These are phyloP conservation scores for Kwoniella botswanensis DNA, from an alignment of 768 basidiomycete genomes.

Conservation along the genomic window DNA sequence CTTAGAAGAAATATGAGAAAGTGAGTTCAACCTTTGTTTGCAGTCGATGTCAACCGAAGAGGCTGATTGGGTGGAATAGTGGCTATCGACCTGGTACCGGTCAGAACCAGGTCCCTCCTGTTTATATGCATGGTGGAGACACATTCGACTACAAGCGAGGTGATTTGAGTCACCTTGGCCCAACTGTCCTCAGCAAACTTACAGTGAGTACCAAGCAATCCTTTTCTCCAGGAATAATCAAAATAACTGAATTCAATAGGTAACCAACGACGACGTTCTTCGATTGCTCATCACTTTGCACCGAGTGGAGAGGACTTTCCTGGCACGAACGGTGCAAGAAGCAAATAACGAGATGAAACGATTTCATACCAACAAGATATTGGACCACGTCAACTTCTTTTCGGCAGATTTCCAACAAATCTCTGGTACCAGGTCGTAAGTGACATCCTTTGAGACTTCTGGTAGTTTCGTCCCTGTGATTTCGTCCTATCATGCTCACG, in stretches of 20 bases:
- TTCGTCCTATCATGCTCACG: neutral
- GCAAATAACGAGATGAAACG: slow-evolving; percentile 63
- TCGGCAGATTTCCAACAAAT: slow-evolving; percentile 33
- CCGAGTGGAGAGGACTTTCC: slow-evolving; percentile 72
- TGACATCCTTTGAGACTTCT: neutral
- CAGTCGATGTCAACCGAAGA: too few species aligned
- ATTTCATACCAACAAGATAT: slow-evolving; percentile 19
- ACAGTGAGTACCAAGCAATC: slow-evolving; percentile 63
- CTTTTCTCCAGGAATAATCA: too few species aligned
- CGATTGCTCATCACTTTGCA: slow-evolving; percentile 79
- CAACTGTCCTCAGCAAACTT: slow-evolving; percentile 80
- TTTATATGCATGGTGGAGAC: slow-evolving; percentile 65
- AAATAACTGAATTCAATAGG: neutral
- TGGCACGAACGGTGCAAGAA: slow-evolving; percentile 69
- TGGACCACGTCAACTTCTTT: slow-evolving; percentile 14
- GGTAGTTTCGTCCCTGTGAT: neutral
- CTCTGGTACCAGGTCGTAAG: slow-evolving; percentile 15
- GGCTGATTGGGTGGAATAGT: neutral
- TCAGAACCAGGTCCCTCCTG: slow-evolving; percentile 24
- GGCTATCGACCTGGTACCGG: slow-evolving; percentile 28
- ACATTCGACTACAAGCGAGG: slow-evolving; percentile 79
- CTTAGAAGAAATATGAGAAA: slow-evolving; percentile 36
- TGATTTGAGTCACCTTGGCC: slow-evolving; percentile 68
- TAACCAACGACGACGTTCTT: slow-evolving; percentile 68
- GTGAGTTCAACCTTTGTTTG: slow-evolving; percentile 38